phyloP scores from a whole-genome alignment of 179 eudicot species.

The Pouteria campechiana region DNA sequence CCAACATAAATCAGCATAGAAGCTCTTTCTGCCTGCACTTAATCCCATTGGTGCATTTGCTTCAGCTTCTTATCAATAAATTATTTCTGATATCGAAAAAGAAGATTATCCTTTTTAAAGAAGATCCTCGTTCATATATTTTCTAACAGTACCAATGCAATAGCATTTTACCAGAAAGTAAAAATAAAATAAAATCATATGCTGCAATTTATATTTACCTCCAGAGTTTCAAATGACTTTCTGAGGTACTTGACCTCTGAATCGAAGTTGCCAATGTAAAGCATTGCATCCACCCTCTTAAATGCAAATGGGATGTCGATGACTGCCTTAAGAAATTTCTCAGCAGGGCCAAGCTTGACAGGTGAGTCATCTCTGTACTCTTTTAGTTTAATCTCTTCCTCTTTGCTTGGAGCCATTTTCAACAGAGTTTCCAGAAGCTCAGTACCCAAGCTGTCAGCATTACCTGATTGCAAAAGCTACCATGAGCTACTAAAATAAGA shows the following conservation, averaged over 20 bases:
- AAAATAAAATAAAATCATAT: no score
- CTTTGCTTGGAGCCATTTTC: constrained; percentile 94
- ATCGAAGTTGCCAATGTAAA: constrained; percentile 73
- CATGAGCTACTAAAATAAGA: constrained; percentile 2
- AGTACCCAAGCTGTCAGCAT: constrained; percentile 72
- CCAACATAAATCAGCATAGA: no score
- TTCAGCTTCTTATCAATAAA: no score
- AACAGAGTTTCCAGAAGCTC: constrained; percentile 82
- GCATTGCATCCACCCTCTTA: constrained; percentile 78
- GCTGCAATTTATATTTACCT: constrained; percentile 69
- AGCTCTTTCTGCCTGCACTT: no score
- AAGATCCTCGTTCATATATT: no score
- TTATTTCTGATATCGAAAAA: no score
- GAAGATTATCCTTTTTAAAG: no score
- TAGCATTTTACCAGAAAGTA: no score
- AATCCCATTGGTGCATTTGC: no score
- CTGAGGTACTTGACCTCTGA: constrained; percentile 81
- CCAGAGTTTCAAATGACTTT: constrained; percentile 74
- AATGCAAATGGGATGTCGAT: constrained; percentile 84
- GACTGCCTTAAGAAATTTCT: constrained; percentile 78
- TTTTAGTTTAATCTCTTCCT: constrained; percentile 82
- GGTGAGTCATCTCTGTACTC: constrained; percentile 84
- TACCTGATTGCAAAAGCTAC: constrained; percentile 37
- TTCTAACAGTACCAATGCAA: no score
- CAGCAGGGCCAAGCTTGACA: constrained; percentile 82